Base-by-base conservation (phyloP, 176 grass and related monocot species). In the Tuctoria greenei region DNA sequence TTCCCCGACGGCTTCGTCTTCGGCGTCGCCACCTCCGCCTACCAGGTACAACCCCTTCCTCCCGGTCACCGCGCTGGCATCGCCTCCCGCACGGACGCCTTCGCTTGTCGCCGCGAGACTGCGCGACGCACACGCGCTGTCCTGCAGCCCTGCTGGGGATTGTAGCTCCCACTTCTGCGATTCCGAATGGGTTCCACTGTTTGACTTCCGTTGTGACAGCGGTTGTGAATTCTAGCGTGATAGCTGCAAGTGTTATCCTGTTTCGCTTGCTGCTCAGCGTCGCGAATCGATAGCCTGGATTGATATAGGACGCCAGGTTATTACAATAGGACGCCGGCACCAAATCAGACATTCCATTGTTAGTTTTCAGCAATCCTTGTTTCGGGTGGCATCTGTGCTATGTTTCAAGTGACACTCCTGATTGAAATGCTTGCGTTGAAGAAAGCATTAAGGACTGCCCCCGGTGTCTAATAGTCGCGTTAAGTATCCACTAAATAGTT, bases 11-110 rank as follows among this genome's bases (percentile, higher is more conserved):
- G 87, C 59, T 96, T 96, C 86, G 74, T 92, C 77, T 96, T 96
- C 79, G 93, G 93, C n/a, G 89, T 92, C 78, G 93, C 93, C 86
- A 96, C 93, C 82, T 96, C 93, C n/a, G 89, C 86, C 45, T 85
- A 95, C 63, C 92, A 94, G 91, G 92, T 93, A 28, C 4, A 1
- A 0, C 0, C 38, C 5, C 43, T 2, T 46, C 27, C 24, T 8
- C 10, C 38, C 4, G 11, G 2, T 39, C 37, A 7, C 28, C 18
- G 27, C 17, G n/a, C 20, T 28, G 58, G 46, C 46, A 50, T 15
- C 74, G 42, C n/a, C n/a, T n/a, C 31, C 31, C 31, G 31, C 2
- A 31, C 3, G 31, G 31, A 43, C 20, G 7, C 9, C 24, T 13
- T 20, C 37, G 47, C 38, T n/a, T 14, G 39, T 8, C 72, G 40